Base-by-base conservation (phyloP, 768 basidiomycete species). In the Pleurotus citrinopileatus region DNA sequence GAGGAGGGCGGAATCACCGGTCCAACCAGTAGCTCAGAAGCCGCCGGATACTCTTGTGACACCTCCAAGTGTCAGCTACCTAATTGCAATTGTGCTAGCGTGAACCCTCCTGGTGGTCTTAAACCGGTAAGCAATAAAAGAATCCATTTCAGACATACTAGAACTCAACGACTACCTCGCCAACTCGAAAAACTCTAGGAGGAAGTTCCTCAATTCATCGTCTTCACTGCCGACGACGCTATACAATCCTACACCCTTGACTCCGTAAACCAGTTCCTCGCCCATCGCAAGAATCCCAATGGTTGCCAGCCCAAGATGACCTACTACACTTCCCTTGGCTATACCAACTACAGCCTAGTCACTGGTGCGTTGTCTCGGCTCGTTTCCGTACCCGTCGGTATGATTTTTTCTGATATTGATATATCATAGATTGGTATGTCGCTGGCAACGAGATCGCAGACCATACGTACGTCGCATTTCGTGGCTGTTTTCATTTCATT, bases 371-470 rank as follows among this genome's bases (percentile, higher is more conserved):
- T 42, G 26, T 9, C 36, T 20, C 43, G 38, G 5, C 3, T 48
- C 9, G 34, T 51, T 9, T 47, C 20, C 5, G 17, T 23, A 20
- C 28, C 37, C 40, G 45, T 51, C 42, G 37, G n/a, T n/a, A n/a
- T n/a, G n/a, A n/a, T n/a, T 34, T 34, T 55, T 45, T 37, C 53
- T 42, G 13, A 22, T 50, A 37, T 57, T 20, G 9, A 51, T 9
- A 48, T 23, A 15, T 6, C 28, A 15, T 73, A 72, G 87, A 89
- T 65, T 90, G 86, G 86, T 91, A 72, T 65, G 87, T 89, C 26
- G 86, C 84, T 3, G 89, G 89, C 19, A 91, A 91, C 64, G 90
- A 92, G 65, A 90, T 92, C 59, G 87, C 86, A 26, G 87, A 88
- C 69, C 84, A 87, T 64, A 86, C 87, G 81, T 85, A 67, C 61